Evolutionary conservation across 192 early-diverging fungal species (phyloP).

Genomic region (Coemansia sp.): DNA sequence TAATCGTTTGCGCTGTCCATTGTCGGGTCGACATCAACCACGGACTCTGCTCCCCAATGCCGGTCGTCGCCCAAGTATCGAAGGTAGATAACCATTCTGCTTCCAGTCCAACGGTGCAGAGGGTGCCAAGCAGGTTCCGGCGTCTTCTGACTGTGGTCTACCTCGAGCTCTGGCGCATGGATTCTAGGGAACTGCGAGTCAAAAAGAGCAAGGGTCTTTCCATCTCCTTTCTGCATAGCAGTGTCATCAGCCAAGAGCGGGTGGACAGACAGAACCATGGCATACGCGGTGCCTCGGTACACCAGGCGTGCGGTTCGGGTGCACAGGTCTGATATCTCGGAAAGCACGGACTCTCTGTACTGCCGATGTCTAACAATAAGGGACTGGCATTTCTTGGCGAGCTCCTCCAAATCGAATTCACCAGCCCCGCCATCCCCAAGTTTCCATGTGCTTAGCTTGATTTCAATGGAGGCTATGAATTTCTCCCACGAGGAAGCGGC

Average conservation of each 20-base stretch:
- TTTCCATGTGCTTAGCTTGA: constrained; percentile 59
- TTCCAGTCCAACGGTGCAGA: constrained; percentile 71
- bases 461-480: constrained; percentile 64
- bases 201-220: constrained; percentile 30
- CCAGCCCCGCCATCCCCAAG: constrained; percentile 59
- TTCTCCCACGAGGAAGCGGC: constrained; percentile 69
- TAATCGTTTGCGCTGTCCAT: constrained; percentile 19
- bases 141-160: constrained; percentile 45
- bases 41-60: constrained; percentile 19
- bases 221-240: not conserved
- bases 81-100: constrained; percentile 59
- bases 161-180: constrained; percentile 44
- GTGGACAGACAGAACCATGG: constrained; percentile 38
- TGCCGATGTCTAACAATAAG: constrained; percentile 32
- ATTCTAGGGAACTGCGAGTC: constrained; percentile 48
- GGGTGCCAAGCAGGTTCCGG: constrained; percentile 51
- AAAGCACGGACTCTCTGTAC: constrained; percentile 28
- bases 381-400: constrained; percentile 23
- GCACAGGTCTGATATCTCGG: constrained; percentile 41
- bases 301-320: constrained; percentile 22
- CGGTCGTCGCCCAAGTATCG: constrained; percentile 35
- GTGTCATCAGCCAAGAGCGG: constrained; percentile 41
- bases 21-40: constrained; percentile 12
- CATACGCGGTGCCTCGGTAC: constrained; percentile 35
- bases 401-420: constrained; percentile 46